These are phyloP conservation scores for Solanum bulbocastanum DNA, from an alignment of 257 asterid genomes.

Conservation along the genomic window DNA sequence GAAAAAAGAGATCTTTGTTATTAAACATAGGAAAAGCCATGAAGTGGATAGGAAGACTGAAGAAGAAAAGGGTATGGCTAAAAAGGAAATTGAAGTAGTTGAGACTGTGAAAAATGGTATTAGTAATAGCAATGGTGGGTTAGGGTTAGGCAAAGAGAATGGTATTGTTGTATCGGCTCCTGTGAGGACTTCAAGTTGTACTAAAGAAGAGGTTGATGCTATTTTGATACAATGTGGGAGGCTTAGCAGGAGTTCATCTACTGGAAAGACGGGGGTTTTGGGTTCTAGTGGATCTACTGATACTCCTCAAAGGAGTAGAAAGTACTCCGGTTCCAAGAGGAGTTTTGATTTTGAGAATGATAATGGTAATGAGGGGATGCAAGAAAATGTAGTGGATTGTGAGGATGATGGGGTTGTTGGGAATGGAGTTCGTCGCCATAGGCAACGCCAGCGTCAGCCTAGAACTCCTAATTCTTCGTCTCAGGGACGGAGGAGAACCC, in stretches of 20 bases:
- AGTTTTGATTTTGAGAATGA: conserved; percentile 85
- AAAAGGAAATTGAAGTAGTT: conserved; percentile 12
- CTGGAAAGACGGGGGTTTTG: conserved; percentile 37
- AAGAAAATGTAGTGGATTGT: conserved; percentile 13
- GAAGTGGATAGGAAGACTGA: conserved; percentile 43
- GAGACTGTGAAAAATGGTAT: conserved; percentile 17
- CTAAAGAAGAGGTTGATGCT: conserved; percentile 92
- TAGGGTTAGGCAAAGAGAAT: conserved; percentile 2
- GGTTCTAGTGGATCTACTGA: conserved; percentile 29
- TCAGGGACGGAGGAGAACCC: conserved; percentile 79
- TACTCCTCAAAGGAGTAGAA: conserved; percentile 25
- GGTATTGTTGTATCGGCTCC: conserved; percentile 26
- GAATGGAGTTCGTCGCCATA: conserved; percentile 41
- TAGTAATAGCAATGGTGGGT: not conserved
- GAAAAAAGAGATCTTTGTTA: conserved; percentile 67
- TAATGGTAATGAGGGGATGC: conserved; percentile 14
- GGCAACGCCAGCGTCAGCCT: conserved; percentile 48
- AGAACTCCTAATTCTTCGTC: conserved; percentile 31
- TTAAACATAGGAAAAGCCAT: conserved; percentile 73
- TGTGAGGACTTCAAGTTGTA: conserved; percentile 86
- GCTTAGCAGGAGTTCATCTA: conserved; percentile 87
- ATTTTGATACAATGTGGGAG: conserved; percentile 94
- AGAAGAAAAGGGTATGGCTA: conserved; percentile 36
- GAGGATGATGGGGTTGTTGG: conserved; percentile 33
- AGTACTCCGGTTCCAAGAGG: conserved; percentile 86